These are phyloP conservation scores for Picochlorum costavermella DNA, from an alignment of 139 green algal genomes.

Conservation along the genomic window DNA sequence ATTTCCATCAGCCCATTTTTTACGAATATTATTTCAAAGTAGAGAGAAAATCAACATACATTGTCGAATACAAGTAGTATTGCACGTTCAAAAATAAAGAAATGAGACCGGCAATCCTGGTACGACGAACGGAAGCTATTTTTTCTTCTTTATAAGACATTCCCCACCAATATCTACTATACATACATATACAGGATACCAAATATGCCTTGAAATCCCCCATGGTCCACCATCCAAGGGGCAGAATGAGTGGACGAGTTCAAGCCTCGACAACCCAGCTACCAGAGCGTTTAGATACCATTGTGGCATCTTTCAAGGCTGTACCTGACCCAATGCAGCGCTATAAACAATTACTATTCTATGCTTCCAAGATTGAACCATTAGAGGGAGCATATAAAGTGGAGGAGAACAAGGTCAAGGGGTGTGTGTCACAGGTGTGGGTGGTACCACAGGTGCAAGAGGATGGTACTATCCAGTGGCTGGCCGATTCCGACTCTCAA, in stretches of 20 bases:
- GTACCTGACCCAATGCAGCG: constrained; percentile 36
- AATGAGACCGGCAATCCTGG: too few species aligned
- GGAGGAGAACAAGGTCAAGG: constrained; percentile 87
- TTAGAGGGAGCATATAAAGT: constrained; percentile 57
- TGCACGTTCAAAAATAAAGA: too few species aligned
- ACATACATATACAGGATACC: too few species aligned
- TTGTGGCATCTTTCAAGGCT: constrained; percentile 26
- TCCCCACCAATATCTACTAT: too few species aligned
- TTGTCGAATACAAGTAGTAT: too few species aligned
- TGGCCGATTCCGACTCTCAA: constrained; percentile 89
- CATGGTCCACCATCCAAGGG: too few species aligned
- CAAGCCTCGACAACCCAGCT: constrained; percentile 6
- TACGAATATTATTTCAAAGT: too few species aligned
- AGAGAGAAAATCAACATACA: too few species aligned
- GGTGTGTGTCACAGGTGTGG: constrained; percentile 94
- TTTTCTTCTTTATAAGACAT: too few species aligned
- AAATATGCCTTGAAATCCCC: too few species aligned
- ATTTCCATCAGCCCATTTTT: too few species aligned
- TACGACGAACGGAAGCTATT: too few species aligned
- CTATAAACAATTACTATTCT: constrained; percentile 98
- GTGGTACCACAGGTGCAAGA: constrained; percentile 61
- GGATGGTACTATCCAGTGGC: constrained; percentile 78
- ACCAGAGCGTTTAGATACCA: constrained; percentile 12
- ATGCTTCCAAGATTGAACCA: constrained; percentile 80
- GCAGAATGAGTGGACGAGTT: constrained; percentile 1